A percentile compares a stretch with the other conserved stretches of the same genome.
Conservation (phyloP, 1,284 basidiomycete species). For the Clitocybe nebularis region DNA sequence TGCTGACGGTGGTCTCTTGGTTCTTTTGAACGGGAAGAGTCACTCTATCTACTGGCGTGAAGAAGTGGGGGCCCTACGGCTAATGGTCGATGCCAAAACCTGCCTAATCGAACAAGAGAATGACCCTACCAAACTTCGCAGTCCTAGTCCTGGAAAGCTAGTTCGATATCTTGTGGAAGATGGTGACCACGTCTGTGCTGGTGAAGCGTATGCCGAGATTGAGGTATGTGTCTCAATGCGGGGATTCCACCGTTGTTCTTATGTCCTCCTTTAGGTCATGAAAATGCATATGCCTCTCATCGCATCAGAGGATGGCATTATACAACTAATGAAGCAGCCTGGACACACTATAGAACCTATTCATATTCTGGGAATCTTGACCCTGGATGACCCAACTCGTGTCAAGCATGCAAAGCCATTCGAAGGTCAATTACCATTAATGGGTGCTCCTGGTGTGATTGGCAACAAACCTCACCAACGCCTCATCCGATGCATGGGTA, state of each 20-base stretch:
- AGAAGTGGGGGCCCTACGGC: constrained; percentile 90
- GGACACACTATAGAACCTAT: constrained; percentile 97
- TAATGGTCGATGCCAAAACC: constrained; percentile 97
- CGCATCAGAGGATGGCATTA: constrained; percentile 92
- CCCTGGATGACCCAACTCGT: constrained; percentile 93
- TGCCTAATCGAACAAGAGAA: constrained; percentile 99
- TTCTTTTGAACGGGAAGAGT: constrained; percentile 89
- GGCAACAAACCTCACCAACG: constrained; percentile 93
- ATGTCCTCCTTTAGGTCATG: constrained; percentile 71
- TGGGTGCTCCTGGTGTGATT: constrained; percentile 83
- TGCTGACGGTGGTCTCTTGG: constrained; percentile 92
- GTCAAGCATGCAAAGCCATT: constrained; percentile 99
- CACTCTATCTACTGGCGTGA: constrained; percentile 99
- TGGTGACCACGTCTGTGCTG: constrained; percentile 94
- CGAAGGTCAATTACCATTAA: constrained; percentile 85
- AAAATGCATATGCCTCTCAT: constrained; percentile 99
- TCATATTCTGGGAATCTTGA: constrained; percentile 96
- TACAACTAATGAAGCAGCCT: constrained; percentile 98
- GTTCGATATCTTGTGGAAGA: constrained; percentile 95
- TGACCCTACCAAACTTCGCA: constrained; percentile 95
- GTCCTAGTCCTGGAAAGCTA: constrained; percentile 96
- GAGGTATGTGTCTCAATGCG: constrained; percentile 54
- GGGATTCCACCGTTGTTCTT: constrained; percentile 4
- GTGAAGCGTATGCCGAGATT: constrained; percentile 97
- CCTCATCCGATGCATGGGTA: constrained; percentile 71